These are phyloP conservation scores for Penicillium sp. DNA, from an alignment of 2,329 filamentous ascomycete species.

Conservation along the genomic window DNA sequence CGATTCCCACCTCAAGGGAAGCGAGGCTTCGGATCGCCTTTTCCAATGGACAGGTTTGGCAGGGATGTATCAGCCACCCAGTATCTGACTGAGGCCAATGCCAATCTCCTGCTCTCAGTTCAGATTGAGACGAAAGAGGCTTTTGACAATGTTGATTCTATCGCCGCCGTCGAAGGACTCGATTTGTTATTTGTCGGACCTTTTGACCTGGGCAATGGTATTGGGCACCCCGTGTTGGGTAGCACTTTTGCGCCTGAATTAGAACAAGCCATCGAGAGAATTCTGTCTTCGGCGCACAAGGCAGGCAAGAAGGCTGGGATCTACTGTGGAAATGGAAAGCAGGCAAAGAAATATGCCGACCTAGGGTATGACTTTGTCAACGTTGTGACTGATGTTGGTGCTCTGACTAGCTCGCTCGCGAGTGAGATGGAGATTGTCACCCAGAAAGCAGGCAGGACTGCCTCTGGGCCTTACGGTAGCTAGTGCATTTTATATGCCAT, in stretches of 20 bases:
- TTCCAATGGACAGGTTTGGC: not conserved
- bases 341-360: not conserved
- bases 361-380: not conserved
- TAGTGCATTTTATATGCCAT: not conserved
- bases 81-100: not conserved
- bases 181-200: not conserved
- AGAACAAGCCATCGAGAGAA: not conserved
- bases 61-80: not conserved
- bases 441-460: not conserved
- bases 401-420: not conserved
- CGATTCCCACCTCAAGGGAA: not conserved
- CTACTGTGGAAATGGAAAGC: not conserved
- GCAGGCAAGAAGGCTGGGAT: not conserved
- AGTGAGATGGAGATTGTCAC: not conserved
- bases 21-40: not conserved
- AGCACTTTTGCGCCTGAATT: not conserved
- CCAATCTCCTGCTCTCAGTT: not conserved
- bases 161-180: not conserved
- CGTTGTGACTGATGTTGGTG: not conserved
- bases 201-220: not conserved
- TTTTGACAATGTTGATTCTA: not conserved
- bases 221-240: not conserved
- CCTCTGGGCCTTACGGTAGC: constrained; percentile 1
- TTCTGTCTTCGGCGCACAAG: not conserved
- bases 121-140: not conserved